A percentile compares a stretch with the other conserved stretches of the same genome.
These are phyloP conservation scores for Colletotrichum sp. DNA, from an alignment of 2,329 filamentous ascomycete species.

Conservation along the genomic window DNA sequence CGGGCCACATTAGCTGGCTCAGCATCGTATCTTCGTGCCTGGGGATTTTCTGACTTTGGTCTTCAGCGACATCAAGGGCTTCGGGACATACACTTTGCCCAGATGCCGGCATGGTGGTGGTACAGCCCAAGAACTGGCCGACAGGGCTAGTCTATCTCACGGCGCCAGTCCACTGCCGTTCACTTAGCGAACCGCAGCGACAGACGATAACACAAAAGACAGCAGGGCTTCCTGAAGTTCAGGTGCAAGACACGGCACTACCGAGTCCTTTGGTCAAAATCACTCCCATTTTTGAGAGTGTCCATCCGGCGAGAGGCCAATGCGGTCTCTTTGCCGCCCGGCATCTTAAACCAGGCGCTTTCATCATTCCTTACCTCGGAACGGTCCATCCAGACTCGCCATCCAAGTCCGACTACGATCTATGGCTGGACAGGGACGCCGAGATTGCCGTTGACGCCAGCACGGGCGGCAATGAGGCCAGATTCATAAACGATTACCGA, in stretches of 20 bases:
- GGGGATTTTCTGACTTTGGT: background rate
- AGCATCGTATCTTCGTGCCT: background rate
- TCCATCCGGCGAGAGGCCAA: conserved; percentile 65
- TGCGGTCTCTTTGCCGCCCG: conserved; percentile 64
- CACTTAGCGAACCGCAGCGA: conserved; percentile 47
- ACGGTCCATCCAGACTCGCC: conserved; percentile 52
- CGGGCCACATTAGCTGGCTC: background rate
- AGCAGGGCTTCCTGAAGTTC: conserved; percentile 32
- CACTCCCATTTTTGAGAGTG: conserved; percentile 50
- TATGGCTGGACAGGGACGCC: conserved; percentile 64
- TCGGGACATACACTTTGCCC: background rate
- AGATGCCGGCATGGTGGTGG: background rate
- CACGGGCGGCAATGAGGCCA: conserved; percentile 64
- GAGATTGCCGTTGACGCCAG: conserved; percentile 67
- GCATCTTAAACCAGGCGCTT: conserved; percentile 55
- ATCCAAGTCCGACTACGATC: conserved; percentile 63
- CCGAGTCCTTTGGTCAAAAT: conserved; percentile 60
- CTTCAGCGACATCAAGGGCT: background rate
- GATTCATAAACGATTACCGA: conserved; percentile 72
- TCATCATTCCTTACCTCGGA: conserved; percentile 68
- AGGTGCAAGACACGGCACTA: conserved; percentile 39
- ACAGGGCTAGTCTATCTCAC: conserved; percentile 55
- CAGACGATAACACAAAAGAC: conserved; percentile 36
- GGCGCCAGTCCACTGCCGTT: conserved; percentile 51
- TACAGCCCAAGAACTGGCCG: conserved; percentile 64